A percentile compares a stretch with the other conserved stretches of the same genome.
These are phyloP conservation scores for Eucalyptus guilfoylei DNA, from an alignment of 345 rosid species.

Conservation along the genomic window DNA sequence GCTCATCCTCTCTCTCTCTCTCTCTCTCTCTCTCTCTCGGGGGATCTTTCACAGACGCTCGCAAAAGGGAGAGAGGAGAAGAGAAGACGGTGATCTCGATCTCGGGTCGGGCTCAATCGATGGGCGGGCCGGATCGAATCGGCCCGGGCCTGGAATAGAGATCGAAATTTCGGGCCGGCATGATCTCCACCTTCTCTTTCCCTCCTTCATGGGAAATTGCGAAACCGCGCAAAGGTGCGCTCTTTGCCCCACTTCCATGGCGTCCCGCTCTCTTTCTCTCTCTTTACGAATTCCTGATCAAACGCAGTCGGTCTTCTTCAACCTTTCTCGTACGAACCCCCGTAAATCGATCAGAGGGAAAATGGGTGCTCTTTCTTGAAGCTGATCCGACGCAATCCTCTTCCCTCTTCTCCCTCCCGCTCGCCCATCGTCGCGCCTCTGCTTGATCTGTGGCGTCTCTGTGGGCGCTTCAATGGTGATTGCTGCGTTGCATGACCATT, in stretches of 20 bases:
- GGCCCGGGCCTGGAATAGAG: neutral
- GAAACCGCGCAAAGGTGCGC: neutral
- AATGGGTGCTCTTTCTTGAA: conserved; percentile 39
- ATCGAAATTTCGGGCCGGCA: neutral
- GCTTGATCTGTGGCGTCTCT: conserved; percentile 63
- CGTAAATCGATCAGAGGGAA: neutral
- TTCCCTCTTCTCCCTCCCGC: conserved; percentile 28
- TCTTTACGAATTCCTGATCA: neutral
- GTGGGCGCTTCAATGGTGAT: conserved; percentile 51
- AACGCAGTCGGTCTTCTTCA: neutral
- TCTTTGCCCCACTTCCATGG: neutral
- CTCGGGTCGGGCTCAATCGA: neutral
- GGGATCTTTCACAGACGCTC: neutral
- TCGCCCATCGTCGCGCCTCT: conserved; percentile 45
- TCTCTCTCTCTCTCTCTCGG: neutral
- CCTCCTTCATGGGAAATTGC: neutral
- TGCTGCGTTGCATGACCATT: neutral
- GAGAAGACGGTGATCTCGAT: neutral
- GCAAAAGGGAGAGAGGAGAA: neutral
- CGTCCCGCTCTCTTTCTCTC: neutral
- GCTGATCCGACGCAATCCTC: conserved; percentile 40
- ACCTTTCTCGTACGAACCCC: neutral
- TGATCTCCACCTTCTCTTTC: neutral
- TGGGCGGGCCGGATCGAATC: neutral
- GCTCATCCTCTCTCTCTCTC: conserved; percentile 21